These are phyloP conservation scores for Pythium vanterpoolii DNA, from an alignment of 352 stramenopile species.

Conservation along the genomic window DNA sequence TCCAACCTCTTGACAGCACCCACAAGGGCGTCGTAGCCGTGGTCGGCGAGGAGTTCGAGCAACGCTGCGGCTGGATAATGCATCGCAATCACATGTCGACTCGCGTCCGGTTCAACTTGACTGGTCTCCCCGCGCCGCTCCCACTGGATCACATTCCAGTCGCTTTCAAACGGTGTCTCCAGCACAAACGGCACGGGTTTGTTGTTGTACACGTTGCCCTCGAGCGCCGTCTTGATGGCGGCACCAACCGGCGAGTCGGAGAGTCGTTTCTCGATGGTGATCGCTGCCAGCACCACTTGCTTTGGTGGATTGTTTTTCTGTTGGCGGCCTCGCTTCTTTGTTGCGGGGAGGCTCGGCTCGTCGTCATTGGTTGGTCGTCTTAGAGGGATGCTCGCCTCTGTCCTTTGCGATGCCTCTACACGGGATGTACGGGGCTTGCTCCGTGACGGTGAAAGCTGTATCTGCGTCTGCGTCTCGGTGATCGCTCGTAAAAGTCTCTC, in stretches of 20 bases:
- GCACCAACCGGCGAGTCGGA: slow-evolving; percentile 32
- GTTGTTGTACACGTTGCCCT: slow-evolving; percentile 53
- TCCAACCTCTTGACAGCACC: slow-evolving; percentile 30
- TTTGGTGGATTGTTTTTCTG: slow-evolving; percentile 6
- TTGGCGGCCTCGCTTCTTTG: slow-evolving; percentile 4
- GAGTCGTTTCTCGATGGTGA: slow-evolving; percentile 49
- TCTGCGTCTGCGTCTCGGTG: neutral
- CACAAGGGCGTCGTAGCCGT: slow-evolving; percentile 38
- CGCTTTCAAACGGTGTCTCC: slow-evolving; percentile 29
- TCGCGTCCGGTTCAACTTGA: neutral
- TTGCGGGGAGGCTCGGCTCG: neutral
- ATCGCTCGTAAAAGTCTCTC: neutral
- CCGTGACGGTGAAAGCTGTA: neutral
- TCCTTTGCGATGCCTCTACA: neutral
- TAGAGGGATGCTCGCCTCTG: neutral
- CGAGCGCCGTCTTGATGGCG: slow-evolving; percentile 37
- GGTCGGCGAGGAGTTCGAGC: slow-evolving; percentile 34
- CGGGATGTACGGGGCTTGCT: neutral
- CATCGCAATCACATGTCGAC: slow-evolving; percentile 16
- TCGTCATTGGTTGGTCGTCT: neutral
- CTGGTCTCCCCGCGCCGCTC: slow-evolving; percentile 14
- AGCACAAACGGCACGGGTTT: slow-evolving; percentile 40
- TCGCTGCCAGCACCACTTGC: slow-evolving; percentile 21
- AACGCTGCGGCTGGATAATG: slow-evolving; percentile 31
- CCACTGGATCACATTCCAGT: slow-evolving; percentile 28